Conservation (phyloP, 1,284 basidiomycete species). For the Ceratobasidium sp. region DNA sequence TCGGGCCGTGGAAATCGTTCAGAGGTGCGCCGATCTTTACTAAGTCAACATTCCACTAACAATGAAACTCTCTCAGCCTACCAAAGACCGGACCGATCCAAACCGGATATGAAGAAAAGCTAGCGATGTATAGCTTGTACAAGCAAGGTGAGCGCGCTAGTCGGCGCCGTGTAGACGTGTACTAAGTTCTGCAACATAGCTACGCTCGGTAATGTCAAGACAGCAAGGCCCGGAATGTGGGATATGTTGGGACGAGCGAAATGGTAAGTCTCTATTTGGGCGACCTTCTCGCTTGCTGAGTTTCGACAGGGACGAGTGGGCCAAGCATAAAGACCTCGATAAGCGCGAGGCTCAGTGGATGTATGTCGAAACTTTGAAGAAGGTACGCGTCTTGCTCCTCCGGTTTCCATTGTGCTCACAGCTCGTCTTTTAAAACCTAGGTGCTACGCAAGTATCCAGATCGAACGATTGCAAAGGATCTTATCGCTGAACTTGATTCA, state of each 20-base stretch:
- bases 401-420: not conserved
- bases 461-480: constrained; percentile 78
- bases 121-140: constrained; percentile 93
- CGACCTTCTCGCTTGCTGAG: constrained; percentile 19
- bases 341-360: constrained; percentile 86
- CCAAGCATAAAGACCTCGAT: constrained; percentile 86
- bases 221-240: constrained; percentile 86
- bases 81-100: constrained; percentile 97
- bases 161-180: constrained; percentile 49
- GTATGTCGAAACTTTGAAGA: constrained; percentile 89
- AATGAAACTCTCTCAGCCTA: constrained; percentile 60
- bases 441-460: constrained; percentile 86
- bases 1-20: constrained; percentile 94
- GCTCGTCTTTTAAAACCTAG: constrained; percentile 59
- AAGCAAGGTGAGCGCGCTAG: constrained; percentile 80
- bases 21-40: constrained; percentile 61
- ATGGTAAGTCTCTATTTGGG: constrained; percentile 69
- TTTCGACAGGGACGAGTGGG: constrained; percentile 88
- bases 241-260: constrained; percentile 95
- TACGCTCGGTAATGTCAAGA: constrained; percentile 86
- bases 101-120: constrained; percentile 96
- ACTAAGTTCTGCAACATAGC: constrained; percentile 64
- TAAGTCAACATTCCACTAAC: not conserved
- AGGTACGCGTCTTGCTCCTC: constrained; percentile 64
- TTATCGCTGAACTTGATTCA: constrained; percentile 86